Evolutionary conservation across 306 rosid genomes (phyloP), one percentile per base, ranked within the genome.

Genomic region (Ziziphus jujuba): DNA sequence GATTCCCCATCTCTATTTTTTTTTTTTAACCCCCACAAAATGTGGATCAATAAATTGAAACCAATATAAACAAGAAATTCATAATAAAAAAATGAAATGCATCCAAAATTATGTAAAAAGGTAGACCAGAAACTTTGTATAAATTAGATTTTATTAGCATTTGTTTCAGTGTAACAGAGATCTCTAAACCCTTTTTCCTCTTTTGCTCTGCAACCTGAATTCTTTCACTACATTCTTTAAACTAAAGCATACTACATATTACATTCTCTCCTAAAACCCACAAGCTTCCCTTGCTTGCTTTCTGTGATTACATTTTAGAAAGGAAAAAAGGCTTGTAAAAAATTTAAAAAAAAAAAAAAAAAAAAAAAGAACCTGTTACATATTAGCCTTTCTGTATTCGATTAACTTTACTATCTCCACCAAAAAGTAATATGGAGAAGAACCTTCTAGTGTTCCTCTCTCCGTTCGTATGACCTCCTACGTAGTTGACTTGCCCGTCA

Each of bases 371-470:
- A 61, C 61, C 49, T 67, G 72, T 61, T n/a, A 63, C 50, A 72
- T 75, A 67, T 67, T 61, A 56, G 65, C 9, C 66, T 58, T 65
- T 62, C 59, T 58, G 19, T 72, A 47, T 76, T 72, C 2, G 14
- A 45, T 63, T 59, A 28, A 34, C 78, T 69, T 38, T 67, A 72
- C 49, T 31, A 66, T 70, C 73, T 65, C 72, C 56, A 63, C 70
- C 34, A 44, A 61, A 33, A 33, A 25, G 52, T 68, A 71, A 48
- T 23, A 35, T 57, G 75, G 59, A 73, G 75, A 45, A 51, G 69
- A 70, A 61, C 63, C 66, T 56, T 56, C 78, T 71, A 72, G 43
- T 35, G 71, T 79, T 45, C 53, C 77, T 48, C 74, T 59, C 22
- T 66, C 54, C 22, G 58, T 65, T 64, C 62, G 72, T 72, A 35